phyloP scores from a whole-genome alignment of 1,284 basidiomycete species.

The Naganishia sp. region DNA sequence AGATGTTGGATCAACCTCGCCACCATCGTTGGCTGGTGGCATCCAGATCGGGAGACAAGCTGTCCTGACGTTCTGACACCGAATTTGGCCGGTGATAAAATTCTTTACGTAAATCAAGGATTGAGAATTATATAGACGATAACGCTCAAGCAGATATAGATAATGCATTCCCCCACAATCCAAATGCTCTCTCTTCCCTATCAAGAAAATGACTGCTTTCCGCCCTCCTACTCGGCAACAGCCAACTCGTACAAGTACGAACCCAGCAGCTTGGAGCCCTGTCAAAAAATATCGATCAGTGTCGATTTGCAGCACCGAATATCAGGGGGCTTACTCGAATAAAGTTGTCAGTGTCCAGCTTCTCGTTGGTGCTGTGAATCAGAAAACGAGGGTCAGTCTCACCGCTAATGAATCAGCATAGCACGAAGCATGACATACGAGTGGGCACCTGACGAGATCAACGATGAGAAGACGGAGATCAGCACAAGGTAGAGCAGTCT shows the following conservation, averaged over 20 bases:
- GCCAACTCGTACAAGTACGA: conserved; percentile 81
- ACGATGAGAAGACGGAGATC: conserved; percentile 21
- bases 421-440: conserved; percentile 33
- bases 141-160: no score
- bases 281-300: conserved; percentile 1
- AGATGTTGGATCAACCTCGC: neutral
- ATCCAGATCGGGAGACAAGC: no score
- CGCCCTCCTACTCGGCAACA: conserved; percentile 35
- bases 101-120: no score
- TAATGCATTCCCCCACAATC: no score
- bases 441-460: conserved; percentile 59
- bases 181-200: no score
- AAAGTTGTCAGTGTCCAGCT: conserved; percentile 90
- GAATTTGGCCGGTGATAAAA: no score
- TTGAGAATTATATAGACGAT: no score
- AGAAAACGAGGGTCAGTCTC: conserved; percentile 35
- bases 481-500: conserved; percentile 11
- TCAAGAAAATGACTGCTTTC: no score
- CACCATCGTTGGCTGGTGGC: no score
- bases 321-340: conserved; percentile 62
- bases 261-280: conserved; percentile 70
- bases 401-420: neutral
- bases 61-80: no score
- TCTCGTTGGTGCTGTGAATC: conserved; percentile 75
- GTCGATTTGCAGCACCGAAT: neutral